Conservation (phyloP, 2,329 filamentous ascomycete species). For the Paecilomyces formosus region DNA sequence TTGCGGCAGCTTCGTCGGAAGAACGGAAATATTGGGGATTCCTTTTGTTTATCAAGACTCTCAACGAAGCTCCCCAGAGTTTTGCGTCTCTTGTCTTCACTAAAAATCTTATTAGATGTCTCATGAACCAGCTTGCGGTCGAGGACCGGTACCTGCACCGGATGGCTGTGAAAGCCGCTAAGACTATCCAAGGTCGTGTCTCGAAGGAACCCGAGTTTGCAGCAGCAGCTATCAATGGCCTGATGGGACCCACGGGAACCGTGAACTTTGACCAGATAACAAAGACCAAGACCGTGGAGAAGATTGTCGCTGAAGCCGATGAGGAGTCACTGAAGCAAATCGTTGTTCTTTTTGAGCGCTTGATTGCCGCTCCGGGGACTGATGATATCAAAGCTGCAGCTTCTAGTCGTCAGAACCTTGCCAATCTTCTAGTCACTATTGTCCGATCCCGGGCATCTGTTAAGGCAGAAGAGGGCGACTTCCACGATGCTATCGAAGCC, state of each 20-base stretch:
- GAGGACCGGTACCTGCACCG: conserved; percentile 73
- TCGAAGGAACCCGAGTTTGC: conserved; percentile 55
- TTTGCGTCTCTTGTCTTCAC: conserved; percentile 62
- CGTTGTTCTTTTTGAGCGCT: conserved; percentile 43
- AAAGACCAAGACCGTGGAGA: conserved; percentile 77
- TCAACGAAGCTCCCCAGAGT: conserved; percentile 46
- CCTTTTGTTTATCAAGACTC: conserved; percentile 71
- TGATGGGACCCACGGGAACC: conserved; percentile 63
- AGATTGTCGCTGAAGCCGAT: conserved; percentile 56
- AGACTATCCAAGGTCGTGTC: conserved; percentile 59
- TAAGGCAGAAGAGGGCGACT: conserved; percentile 23
- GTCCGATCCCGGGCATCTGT: conserved; percentile 35
- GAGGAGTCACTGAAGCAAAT: conserved; percentile 44
- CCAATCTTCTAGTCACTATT: conserved; percentile 46
- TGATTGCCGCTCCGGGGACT: conserved; percentile 40
- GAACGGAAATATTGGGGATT: conserved; percentile 91
- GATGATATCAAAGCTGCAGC: conserved; percentile 40
- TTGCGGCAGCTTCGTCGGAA: conserved; percentile 71
- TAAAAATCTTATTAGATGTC: conserved; percentile 70
- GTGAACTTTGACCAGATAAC: conserved; percentile 82
- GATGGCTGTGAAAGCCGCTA: conserved; percentile 69
- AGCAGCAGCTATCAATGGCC: conserved; percentile 52
- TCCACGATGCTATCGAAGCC: conserved; percentile 36
- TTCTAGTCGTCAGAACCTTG: conserved; percentile 41
- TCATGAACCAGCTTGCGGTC: conserved; percentile 75